Evolutionary conservation across 495 filamentous ascomycete species (phyloP), one percentile per base, ranked within the genome.

Genomic region (Podospora appendiculata): DNA sequence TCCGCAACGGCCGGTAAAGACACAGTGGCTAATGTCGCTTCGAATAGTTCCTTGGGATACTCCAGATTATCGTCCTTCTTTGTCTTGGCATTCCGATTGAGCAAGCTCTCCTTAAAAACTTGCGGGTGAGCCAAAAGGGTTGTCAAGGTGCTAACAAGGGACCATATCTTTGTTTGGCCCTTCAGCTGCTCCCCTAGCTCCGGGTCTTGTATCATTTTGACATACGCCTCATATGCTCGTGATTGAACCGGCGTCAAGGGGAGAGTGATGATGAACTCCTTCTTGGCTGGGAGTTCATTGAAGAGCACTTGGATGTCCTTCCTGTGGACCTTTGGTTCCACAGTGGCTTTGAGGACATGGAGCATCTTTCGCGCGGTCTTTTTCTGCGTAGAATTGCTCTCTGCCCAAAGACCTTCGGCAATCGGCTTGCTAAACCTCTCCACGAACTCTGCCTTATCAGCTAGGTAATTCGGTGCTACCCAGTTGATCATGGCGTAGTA

Each of bases 401-500:
- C 86, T 3, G 62, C 56, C 45, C 76, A 85, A 0, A 90, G 73
- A 0, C 91, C 92, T 33, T 75, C 67, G 19, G 79, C 65, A 53
- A 97, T 96, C 0, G 89, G 88, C 12, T 81, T 77, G 4, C 80
- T 72, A 57, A 86, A 97, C 25, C 81, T 74, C 0, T 72, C 62
- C 39, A 70, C 73, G 64, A 97, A 97, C 59, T 89, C 82, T 0
- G 51, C 52, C 3, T 69, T 58, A 6, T 77, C 73, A 13, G 87
- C 89, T 5, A 96, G 73, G 57, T 87, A 95, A 32, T 78, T 79
- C 3, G 89, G 86, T 4, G 88, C 80, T 35, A 93, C 82, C 90
- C 90, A 97, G 48, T 92, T 82, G 46, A 97, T 85, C 81, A 95
- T 86, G 8, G 84, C 65, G 58, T 83, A 89, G 59, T 95, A 95